Evolutionary conservation across 768 basidiomycete species (phyloP).

Genomic region (Phanerochaete sordida): DNA sequence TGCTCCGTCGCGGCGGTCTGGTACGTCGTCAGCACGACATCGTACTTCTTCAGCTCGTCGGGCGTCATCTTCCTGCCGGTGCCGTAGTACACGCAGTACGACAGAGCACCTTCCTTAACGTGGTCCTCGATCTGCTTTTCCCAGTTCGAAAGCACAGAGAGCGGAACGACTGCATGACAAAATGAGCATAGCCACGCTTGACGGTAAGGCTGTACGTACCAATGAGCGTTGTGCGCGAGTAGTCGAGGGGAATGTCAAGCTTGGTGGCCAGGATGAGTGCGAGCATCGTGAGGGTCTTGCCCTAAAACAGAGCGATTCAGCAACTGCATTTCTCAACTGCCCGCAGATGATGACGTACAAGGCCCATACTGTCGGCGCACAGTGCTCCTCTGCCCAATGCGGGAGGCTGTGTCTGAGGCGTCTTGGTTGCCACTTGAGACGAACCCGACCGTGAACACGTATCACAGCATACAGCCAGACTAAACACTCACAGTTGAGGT

Average conservation of each 20-base stretch:
- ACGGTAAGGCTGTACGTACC: slow-evolving; percentile 37
- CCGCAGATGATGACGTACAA: slow-evolving; percentile 33
- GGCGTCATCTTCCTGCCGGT: slow-evolving; percentile 55
- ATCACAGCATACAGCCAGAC: background rate
- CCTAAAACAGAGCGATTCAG: slow-evolving; percentile 36
- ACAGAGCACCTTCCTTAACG: slow-evolving; percentile 48
- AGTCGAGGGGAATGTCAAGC: slow-evolving; percentile 50
- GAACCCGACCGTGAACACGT: slow-evolving; percentile 1
- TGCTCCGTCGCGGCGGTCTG: slow-evolving; percentile 64
- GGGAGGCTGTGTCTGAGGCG: slow-evolving; percentile 64
- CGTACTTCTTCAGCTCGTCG: slow-evolving; percentile 59
- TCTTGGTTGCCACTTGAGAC: slow-evolving; percentile 70
- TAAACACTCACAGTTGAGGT: slow-evolving; percentile 31
- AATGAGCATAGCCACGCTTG: background rate
- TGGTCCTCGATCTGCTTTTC: slow-evolving; percentile 82
- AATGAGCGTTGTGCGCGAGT: slow-evolving; percentile 72
- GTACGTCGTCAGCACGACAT: slow-evolving; percentile 84
- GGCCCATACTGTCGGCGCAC: slow-evolving; percentile 88
- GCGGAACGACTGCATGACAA: slow-evolving; percentile 57
- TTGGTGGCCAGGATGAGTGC: slow-evolving; percentile 78
- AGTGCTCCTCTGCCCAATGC: slow-evolving; percentile 79
- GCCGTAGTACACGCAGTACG: slow-evolving; percentile 69
- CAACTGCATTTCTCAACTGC: background rate
- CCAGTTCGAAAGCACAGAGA: slow-evolving; percentile 87
- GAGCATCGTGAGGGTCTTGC: slow-evolving; percentile 90